These are phyloP conservation scores for Globisporangium lucens DNA, from an alignment of 352 stramenopile species.

Conservation along the genomic window DNA sequence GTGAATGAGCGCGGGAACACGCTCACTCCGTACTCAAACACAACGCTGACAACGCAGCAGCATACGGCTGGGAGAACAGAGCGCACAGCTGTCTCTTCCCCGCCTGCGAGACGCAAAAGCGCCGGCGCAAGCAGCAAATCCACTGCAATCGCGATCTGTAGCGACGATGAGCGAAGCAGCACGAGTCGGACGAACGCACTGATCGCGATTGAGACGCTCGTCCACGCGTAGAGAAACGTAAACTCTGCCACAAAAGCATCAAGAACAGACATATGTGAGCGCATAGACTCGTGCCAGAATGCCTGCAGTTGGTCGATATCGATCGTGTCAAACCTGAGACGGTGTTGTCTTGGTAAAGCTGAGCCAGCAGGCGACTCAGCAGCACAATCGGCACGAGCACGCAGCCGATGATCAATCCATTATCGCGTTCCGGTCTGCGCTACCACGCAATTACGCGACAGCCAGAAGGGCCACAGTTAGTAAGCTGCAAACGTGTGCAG, in stretches of 20 bases:
- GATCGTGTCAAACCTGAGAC: slow-evolving; percentile 23
- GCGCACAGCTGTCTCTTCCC: slow-evolving; percentile 27
- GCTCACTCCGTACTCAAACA: slow-evolving; percentile 40
- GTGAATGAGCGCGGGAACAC: slow-evolving; percentile 67
- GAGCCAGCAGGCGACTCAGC: slow-evolving; percentile 46
- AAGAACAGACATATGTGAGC: not conserved
- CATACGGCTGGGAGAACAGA: slow-evolving; percentile 36
- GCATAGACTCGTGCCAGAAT: not conserved
- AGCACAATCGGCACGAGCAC: slow-evolving; percentile 56
- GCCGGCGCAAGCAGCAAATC: slow-evolving; percentile 39
- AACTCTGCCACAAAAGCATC: slow-evolving; percentile 19
- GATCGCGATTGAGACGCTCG: slow-evolving; percentile 39
- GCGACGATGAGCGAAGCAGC: slow-evolving; percentile 32
- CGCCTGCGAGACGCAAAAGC: not conserved
- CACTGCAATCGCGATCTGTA: slow-evolving; percentile 34
- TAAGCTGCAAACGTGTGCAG: not conserved
- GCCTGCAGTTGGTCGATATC: not conserved
- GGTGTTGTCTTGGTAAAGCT: slow-evolving; percentile 23
- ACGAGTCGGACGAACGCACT: slow-evolving; percentile 45
- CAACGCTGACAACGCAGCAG: slow-evolving; percentile 28
- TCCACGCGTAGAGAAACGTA: slow-evolving; percentile 61
- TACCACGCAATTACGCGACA: not conserved
- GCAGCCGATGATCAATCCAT: slow-evolving; percentile 55
- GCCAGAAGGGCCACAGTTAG: not conserved
- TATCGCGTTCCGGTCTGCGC: slow-evolving; percentile 50